Percentiles rank a stretch among this genome's conserved stretches.
Conservation (phyloP, 1,284 basidiomycete genomes). For the Cryptococcus sp. region DNA sequence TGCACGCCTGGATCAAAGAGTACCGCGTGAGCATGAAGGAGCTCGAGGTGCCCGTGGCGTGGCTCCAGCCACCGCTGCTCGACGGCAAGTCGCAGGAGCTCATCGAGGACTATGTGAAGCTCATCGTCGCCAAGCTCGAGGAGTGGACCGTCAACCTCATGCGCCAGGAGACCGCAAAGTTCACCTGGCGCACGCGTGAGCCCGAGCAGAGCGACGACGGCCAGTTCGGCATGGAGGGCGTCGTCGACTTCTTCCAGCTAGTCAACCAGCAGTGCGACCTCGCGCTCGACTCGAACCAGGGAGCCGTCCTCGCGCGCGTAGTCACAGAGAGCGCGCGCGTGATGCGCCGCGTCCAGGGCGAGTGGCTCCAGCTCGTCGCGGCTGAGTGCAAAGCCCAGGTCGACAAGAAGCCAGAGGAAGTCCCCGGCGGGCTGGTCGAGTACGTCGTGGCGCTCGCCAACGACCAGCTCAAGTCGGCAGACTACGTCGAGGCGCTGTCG, state of each 20-base stretch:
- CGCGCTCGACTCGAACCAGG: conserved; percentile 92
- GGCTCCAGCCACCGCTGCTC: conserved; percentile 82
- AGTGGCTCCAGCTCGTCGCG: conserved; percentile 82
- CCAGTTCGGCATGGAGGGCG: conserved; percentile 85
- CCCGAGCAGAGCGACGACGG: conserved; percentile 88
- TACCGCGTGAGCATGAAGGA: conserved; percentile 95
- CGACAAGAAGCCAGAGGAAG: conserved; percentile 79
- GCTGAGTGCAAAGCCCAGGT: conserved; percentile 81
- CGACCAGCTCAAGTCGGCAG: conserved; percentile 95
- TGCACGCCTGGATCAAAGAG: conserved; percentile 92
- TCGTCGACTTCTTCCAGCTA: conserved; percentile 96
- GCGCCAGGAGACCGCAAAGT: conserved; percentile 83
- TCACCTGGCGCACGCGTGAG: conserved; percentile 74
- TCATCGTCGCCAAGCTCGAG: conserved; percentile 93
- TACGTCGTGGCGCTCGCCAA: conserved; percentile 98
- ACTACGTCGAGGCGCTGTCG: conserved; percentile 83
- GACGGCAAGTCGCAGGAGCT: conserved; percentile 90
- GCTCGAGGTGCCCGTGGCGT: conserved; percentile 72
- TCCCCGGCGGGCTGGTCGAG: conserved; percentile 83
- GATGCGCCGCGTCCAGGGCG: conserved; percentile 84
- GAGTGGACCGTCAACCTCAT: conserved; percentile 96
- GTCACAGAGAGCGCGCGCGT: conserved; percentile 83
- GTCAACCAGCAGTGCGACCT: conserved; percentile 96
- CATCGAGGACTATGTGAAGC: conserved; percentile 91
- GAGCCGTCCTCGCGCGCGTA: conserved; percentile 85